Evolutionary conservation across 140 eudicot genomes (phyloP), one percentile per base, ranked within the genome.

Genomic region (Erigeron philadelphicus): DNA sequence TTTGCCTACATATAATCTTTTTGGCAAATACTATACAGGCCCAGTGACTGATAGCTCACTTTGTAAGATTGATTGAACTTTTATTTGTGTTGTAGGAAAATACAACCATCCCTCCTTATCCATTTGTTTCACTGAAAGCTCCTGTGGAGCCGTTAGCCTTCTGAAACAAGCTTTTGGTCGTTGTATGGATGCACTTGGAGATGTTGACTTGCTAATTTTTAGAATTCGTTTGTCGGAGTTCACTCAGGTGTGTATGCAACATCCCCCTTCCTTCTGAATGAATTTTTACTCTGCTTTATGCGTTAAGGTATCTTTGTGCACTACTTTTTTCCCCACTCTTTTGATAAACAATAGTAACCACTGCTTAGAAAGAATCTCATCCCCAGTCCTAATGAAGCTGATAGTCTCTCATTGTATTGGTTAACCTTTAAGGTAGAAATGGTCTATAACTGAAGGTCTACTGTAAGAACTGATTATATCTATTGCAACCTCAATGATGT

Each of bases 161-260:
- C 50, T 77, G 23, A 71, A 61, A 50, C 72, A 46, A 59, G 79
- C 76, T 35, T 68, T 78, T n/a, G 66, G 70, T 19, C 41, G 45
- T 57, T 50, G 72, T 61, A 66, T 42, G 31, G 54, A 75, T 66
- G 49, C 72, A 38, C 70, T 64, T 11, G 73, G 52, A 70, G 86
- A 80, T 35, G 54, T 35, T 57, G 88, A 84, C 73, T 46, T 73
- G 78, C 73, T 75, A 47, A 74, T 75, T 62, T 69, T 79, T 15
- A 86, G 76, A 76, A 81, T 92, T 65, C 95, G 96, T 64, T 67
- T 88, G 74, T 81, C 95, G 9, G 77, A 84, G 82, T 84, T 80
- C 75, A 68, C 95, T 57, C 80, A 92, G 95, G 97, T 91, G 61
- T 62, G 76, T 21, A 23, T 41, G 15, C 50, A 40, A 52, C 53